A percentile compares a stretch with the other conserved stretches of the same genome.
Conservation (phyloP, 2,329 filamentous ascomycete species). For the Sporothrix phasma region DNA sequence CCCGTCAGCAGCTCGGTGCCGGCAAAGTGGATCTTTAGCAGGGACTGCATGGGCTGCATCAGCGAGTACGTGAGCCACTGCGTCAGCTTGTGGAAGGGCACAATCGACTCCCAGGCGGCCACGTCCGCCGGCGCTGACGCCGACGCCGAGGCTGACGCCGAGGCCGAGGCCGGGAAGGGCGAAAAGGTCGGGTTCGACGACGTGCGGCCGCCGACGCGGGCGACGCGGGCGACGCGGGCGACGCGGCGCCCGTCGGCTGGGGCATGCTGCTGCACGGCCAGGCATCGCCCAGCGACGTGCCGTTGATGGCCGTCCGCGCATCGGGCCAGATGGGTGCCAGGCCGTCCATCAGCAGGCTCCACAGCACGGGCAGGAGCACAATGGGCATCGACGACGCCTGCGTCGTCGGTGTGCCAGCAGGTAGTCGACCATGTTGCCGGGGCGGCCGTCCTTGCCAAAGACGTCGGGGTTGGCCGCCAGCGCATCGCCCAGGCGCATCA, state of each 20-base stretch:
- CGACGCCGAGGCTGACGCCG: constrained; percentile 20
- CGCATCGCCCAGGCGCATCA: constrained; percentile 66
- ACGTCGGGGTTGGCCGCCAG: constrained; percentile 66
- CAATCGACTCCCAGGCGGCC: constrained; percentile 67
- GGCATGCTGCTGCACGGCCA: constrained; percentile 87
- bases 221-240: neutral
- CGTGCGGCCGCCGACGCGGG: neutral
- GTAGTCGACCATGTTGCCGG: constrained; percentile 93
- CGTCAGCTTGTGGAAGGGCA: constrained; percentile 61
- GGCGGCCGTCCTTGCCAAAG: constrained; percentile 74
- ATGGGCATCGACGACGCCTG: constrained; percentile 83
- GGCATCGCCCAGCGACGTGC: constrained; percentile 79
- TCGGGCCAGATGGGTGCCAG: constrained; percentile 81
- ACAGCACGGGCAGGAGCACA: constrained; percentile 76
- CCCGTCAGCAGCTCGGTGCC: constrained; percentile 72
- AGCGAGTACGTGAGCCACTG: constrained; percentile 93
- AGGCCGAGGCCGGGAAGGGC: constrained; percentile 34
- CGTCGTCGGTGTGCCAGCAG: constrained; percentile 87
- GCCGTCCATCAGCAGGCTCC: constrained; percentile 82
- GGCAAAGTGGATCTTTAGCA: constrained; percentile 41
- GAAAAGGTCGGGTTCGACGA: constrained; percentile 43
- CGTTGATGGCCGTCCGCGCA: constrained; percentile 78
- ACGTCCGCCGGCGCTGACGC: constrained; percentile 29
- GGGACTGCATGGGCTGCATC: constrained; percentile 51
- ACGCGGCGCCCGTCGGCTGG: constrained; percentile 24